Percentiles rank a stretch among this genome's conserved stretches.
Evolutionary conservation across 1,284 basidiomycete species (phyloP).

Genomic region (Marasmius tenuissimus): DNA sequence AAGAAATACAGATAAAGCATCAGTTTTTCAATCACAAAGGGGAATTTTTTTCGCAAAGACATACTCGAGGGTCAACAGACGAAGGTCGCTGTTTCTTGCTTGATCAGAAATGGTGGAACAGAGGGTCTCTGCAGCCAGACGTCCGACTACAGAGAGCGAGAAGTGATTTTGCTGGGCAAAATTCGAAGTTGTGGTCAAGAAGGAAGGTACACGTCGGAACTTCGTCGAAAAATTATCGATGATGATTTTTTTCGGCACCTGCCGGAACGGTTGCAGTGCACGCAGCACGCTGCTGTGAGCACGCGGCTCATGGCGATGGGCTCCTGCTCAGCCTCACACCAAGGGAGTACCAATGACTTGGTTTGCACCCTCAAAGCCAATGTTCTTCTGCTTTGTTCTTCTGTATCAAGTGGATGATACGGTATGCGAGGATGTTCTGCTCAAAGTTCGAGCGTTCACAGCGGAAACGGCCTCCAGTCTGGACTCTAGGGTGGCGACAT

Average conservation of each 20-base stretch:
- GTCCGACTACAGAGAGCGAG: conserved; percentile 29
- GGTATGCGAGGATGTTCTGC: too few relatives aligned
- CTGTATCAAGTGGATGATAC: too few relatives aligned
- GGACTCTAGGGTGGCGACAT: too few relatives aligned
- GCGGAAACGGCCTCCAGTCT: too few relatives aligned
- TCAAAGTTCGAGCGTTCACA: too few relatives aligned
- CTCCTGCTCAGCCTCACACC: neutral
- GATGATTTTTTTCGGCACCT: neutral
- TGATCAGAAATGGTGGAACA: conserved; percentile 68
- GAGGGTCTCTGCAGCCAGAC: conserved; percentile 26
- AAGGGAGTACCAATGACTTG: neutral
- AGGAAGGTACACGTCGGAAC: neutral
- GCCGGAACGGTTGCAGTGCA: neutral
- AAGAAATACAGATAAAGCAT: conserved; percentile 20
- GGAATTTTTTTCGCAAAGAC: conserved; percentile 25
- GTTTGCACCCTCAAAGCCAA: neutral
- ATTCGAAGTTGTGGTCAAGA: neutral
- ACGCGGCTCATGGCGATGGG: neutral
- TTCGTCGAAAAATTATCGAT: conserved; percentile 11
- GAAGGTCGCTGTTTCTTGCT: conserved; percentile 75
- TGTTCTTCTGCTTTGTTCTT: too few relatives aligned
- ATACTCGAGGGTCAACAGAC: conserved; percentile 78
- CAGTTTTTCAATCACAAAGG: neutral
- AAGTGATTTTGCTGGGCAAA: neutral
- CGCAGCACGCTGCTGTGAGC: neutral